phyloP scores from a whole-genome alignment of 179 eudicot genomes.

The Spergularia azorica region DNA sequence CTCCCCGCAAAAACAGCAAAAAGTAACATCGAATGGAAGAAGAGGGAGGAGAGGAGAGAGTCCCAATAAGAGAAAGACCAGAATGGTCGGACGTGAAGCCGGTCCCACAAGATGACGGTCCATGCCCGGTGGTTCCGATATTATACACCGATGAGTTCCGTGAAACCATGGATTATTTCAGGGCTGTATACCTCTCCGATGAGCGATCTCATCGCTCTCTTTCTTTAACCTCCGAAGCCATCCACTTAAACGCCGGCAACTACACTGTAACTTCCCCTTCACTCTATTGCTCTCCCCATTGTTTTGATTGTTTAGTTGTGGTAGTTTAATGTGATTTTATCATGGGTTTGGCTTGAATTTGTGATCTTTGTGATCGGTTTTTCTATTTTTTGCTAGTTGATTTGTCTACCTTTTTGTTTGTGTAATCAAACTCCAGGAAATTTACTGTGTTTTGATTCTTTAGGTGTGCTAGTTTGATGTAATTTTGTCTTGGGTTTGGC shows the following conservation, averaged over 20 bases:
- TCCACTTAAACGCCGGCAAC: conserved; percentile 71
- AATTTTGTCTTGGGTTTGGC: not conserved
- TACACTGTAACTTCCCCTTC: conserved; percentile 60
- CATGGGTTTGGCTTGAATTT: too few relatives aligned
- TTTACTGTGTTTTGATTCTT: not conserved
- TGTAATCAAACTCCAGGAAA: too few relatives aligned
- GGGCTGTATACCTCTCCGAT: conserved; percentile 72
- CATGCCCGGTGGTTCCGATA: conserved; percentile 84
- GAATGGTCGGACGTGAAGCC: conserved; percentile 88
- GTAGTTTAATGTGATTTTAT: not conserved
- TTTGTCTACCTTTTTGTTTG: too few relatives aligned
- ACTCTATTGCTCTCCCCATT: not conserved
- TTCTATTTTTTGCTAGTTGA: too few relatives aligned
- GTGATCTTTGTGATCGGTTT: too few relatives aligned
- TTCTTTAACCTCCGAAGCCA: conserved; percentile 65
- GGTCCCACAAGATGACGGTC: conserved; percentile 78
- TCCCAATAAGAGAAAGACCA: conserved; percentile 56
- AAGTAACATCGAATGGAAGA: conserved; percentile 26
- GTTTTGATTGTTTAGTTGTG: not conserved
- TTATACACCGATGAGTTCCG: conserved; percentile 64
- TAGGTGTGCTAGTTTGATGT: not conserved
- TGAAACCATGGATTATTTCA: conserved; percentile 87
- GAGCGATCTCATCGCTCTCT: conserved; percentile 75
- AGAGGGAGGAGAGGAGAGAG: conserved; percentile 35
- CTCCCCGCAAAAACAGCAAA: not conserved